A percentile compares a stretch with the other conserved stretches of the same genome.
phyloP scores from a whole-genome alignment of 176 grass and related monocot genomes.

The Aegilops longissima region DNA sequence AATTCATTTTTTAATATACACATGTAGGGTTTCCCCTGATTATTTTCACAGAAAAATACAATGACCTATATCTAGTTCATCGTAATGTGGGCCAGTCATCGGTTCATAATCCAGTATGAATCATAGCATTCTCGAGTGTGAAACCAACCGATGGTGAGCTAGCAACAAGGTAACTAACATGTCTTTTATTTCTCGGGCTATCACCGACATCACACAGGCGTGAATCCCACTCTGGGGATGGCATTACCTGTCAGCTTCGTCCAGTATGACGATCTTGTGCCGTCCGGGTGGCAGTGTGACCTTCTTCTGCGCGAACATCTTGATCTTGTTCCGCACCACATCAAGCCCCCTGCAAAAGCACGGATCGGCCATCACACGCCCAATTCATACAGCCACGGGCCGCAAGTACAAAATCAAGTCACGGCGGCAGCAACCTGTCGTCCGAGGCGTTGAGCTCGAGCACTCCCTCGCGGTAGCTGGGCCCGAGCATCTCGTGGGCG shows the following conservation, averaged over 20 bases:
- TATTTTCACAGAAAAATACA: background rate
- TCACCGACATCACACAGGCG: background rate
- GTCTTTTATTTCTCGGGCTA: background rate
- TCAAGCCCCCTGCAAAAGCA: conserved; percentile 72
- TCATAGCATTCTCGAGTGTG: background rate
- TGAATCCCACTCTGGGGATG: background rate
- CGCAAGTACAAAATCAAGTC: background rate
- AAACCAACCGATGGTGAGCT: background rate
- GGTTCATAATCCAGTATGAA: background rate
- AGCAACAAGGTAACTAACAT: background rate
- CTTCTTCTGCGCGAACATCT: conserved; percentile 99
- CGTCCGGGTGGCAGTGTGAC: conserved; percentile 76
- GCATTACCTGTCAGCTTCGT: conserved; percentile 92
- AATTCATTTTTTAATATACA: background rate
- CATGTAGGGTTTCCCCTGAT: background rate
- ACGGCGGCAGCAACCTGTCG: conserved; percentile 57
- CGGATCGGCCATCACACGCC: background rate
- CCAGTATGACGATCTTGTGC: conserved; percentile 92
- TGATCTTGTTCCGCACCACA: conserved; percentile 98
- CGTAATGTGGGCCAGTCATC: background rate
- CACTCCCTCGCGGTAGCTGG: conserved; percentile 84
- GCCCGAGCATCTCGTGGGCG: conserved; percentile 86
- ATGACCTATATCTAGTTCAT: background rate
- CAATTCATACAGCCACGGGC: background rate
- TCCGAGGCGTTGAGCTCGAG: conserved; percentile 97